phyloP scores from a whole-genome alignment of 176 grass and related monocot species.

The Zea luxurians region DNA sequence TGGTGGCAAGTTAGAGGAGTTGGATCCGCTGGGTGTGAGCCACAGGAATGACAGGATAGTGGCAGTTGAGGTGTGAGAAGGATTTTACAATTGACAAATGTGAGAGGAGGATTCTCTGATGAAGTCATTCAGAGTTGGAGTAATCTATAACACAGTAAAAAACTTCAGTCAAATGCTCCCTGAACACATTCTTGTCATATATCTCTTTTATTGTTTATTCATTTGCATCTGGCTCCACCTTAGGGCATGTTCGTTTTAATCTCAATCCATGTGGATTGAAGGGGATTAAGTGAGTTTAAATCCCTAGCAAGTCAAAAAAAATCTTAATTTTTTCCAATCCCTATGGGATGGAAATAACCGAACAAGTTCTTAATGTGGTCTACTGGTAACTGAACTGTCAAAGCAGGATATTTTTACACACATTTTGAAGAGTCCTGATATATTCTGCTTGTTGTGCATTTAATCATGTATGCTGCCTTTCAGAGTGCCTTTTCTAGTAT shows the following conservation, averaged over 20 bases:
- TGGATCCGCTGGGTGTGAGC: not conserved
- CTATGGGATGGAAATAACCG: too few species aligned
- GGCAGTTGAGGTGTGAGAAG: not conserved
- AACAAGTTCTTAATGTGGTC: not conserved
- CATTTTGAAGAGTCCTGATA: not conserved
- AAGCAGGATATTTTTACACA: not conserved
- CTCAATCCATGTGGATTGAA: too few species aligned
- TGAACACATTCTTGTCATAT: not conserved
- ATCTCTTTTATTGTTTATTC: not conserved
- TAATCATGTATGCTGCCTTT: not conserved
- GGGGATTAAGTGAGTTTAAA: too few species aligned
- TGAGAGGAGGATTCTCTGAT: not conserved
- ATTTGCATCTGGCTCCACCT: not conserved
- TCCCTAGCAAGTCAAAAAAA: too few species aligned
- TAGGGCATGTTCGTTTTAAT: not conserved
- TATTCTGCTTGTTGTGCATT: not conserved
- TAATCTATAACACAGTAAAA: not conserved
- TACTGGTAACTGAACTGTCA: not conserved
- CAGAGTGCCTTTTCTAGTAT: not conserved
- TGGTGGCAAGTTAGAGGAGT: not conserved
- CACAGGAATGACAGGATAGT: not conserved
- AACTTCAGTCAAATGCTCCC: not conserved
- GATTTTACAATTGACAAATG: not conserved
- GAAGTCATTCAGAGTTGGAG: not conserved
- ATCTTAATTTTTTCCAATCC: too few species aligned